Evolutionary conservation across 257 asterid genomes (phyloP).

Genomic region (Ilex aquifolium): DNA sequence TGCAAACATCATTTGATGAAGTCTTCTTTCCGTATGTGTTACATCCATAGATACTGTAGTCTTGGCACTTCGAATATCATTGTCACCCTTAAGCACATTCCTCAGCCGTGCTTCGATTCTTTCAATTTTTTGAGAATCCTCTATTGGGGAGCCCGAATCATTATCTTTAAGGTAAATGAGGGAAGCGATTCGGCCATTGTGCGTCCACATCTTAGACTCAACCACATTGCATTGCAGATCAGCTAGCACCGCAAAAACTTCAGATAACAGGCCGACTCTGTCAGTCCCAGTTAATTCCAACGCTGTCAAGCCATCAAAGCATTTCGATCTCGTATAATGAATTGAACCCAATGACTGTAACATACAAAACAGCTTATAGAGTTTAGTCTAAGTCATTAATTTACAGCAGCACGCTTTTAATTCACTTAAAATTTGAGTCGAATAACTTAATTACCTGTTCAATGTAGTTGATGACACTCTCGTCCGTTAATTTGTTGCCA

Average conservation of each 20-base stretch:
- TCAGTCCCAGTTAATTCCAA: slow-evolving; percentile 85
- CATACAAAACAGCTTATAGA: neutral
- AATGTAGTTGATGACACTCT: slow-evolving; percentile 73
- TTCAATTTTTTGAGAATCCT: slow-evolving; percentile 52
- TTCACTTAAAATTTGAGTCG: too few relatives aligned
- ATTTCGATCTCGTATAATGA: slow-evolving; percentile 51
- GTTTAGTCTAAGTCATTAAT: neutral
- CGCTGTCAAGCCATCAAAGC: slow-evolving; percentile 72
- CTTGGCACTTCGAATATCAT: slow-evolving; percentile 72
- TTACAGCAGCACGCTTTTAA: neutral
- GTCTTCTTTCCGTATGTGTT: slow-evolving; percentile 89
- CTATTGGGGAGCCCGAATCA: slow-evolving; percentile 64
- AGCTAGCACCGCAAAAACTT: slow-evolving; percentile 82
- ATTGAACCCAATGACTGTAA: slow-evolving; percentile 78
- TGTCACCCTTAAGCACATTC: slow-evolving; percentile 84
- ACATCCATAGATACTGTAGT: slow-evolving; percentile 60
- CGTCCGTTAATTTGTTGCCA: slow-evolving; percentile 87
- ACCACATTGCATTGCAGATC: slow-evolving; percentile 65
- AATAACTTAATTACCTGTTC: slow-evolving; percentile 55
- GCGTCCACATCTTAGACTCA: slow-evolving; percentile 90
- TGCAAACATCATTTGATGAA: slow-evolving; percentile 95
- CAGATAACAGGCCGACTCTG: slow-evolving; percentile 80
- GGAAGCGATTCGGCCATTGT: slow-evolving; percentile 85
- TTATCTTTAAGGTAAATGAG: slow-evolving; percentile 63
- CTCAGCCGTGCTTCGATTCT: slow-evolving; percentile 58